phyloP scores from a whole-genome alignment of 306 rosid species.

The Sesbania bispinosa region DNA sequence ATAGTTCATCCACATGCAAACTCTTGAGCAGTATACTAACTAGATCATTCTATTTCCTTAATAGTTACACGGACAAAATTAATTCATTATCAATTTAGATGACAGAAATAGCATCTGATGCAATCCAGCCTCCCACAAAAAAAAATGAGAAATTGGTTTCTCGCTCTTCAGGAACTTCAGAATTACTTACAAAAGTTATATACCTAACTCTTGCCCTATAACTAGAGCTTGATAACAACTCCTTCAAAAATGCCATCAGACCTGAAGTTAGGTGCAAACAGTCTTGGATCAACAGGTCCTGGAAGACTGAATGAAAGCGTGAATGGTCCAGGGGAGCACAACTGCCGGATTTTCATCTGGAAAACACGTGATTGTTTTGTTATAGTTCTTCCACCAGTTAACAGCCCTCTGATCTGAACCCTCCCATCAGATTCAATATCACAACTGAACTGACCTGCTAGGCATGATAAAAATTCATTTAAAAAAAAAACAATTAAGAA shows the following conservation, averaged over 20 bases:
- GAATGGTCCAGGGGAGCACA: slow-evolving; percentile 72
- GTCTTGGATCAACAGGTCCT: slow-evolving; percentile 83
- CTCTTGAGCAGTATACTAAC: neutral
- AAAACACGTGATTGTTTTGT: slow-evolving; percentile 52
- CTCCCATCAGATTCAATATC: slow-evolving; percentile 67
- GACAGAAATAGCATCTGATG: neutral
- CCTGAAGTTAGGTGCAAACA: slow-evolving; percentile 62
- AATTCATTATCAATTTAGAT: slow-evolving; percentile 6
- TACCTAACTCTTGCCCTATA: neutral
- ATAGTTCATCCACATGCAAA: neutral
- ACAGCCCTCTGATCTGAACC: slow-evolving; percentile 54
- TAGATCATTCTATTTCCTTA: neutral
- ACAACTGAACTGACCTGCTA: slow-evolving; percentile 58
- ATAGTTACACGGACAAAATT: slow-evolving; percentile 4
- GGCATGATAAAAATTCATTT: neutral
- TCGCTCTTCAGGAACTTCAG: neutral
- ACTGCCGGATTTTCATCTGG: slow-evolving; percentile 44
- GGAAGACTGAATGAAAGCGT: slow-evolving; percentile 71
- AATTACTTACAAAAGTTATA: slow-evolving; percentile 12
- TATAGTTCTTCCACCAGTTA: slow-evolving; percentile 52
- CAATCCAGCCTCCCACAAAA: slow-evolving; percentile 12
- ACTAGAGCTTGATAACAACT: slow-evolving; percentile 46
- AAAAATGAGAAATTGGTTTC: neutral
- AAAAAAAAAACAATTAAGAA: neutral
- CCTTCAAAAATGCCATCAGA: slow-evolving; percentile 74